Percentiles rank a stretch among this genome's conserved stretches.
These are phyloP conservation scores for Hortaea werneckii DNA, from an alignment of 2,329 filamentous ascomycete genomes.

Conservation along the genomic window DNA sequence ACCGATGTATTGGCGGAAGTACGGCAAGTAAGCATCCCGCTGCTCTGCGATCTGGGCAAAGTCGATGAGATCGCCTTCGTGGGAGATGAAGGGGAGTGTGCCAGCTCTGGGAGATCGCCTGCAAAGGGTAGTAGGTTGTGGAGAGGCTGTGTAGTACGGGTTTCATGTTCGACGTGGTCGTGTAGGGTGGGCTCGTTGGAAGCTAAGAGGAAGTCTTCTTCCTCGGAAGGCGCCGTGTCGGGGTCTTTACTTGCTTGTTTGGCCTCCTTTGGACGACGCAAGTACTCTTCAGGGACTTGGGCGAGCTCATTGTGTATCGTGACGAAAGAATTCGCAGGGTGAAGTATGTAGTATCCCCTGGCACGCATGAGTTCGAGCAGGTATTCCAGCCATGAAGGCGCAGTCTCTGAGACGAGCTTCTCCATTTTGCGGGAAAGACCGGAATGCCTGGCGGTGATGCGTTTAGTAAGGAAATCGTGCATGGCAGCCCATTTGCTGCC, in stretches of 20 bases:
- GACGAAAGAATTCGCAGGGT: conserved; percentile 58
- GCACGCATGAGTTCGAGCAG: conserved; percentile 65
- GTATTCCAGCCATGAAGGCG: conserved; percentile 71
- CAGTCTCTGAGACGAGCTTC: conserved; percentile 56
- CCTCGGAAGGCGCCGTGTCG: conserved; percentile 5
- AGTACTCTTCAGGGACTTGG: conserved; percentile 58
- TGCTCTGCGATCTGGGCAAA: conserved; percentile 30
- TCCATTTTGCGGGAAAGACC: conserved; percentile 14
- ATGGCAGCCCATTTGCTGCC: conserved; percentile 81
- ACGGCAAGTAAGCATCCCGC: conserved; percentile 43
- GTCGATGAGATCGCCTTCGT: conserved; percentile 45
- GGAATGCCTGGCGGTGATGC: conserved; percentile 35
- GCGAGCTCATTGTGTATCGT: conserved; percentile 69
- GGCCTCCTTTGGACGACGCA: neutral
- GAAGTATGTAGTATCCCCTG: conserved; percentile 68
- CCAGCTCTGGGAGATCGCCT: conserved; percentile 38
- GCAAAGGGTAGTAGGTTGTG: conserved; percentile 39
- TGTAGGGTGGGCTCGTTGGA: conserved; percentile 10
- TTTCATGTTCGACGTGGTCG: conserved; percentile 35
- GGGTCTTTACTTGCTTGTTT: neutral
- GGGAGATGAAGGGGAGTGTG: conserved; percentile 51
- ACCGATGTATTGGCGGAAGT: conserved; percentile 58
- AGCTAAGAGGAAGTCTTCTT: conserved; percentile 29
- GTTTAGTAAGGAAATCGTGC: conserved; percentile 64
- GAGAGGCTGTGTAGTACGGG: conserved; percentile 39